Evolutionary conservation across 306 rosid genomes (phyloP), one percentile per base, ranked within the genome.

Genomic region (Rubus parviflorus): DNA sequence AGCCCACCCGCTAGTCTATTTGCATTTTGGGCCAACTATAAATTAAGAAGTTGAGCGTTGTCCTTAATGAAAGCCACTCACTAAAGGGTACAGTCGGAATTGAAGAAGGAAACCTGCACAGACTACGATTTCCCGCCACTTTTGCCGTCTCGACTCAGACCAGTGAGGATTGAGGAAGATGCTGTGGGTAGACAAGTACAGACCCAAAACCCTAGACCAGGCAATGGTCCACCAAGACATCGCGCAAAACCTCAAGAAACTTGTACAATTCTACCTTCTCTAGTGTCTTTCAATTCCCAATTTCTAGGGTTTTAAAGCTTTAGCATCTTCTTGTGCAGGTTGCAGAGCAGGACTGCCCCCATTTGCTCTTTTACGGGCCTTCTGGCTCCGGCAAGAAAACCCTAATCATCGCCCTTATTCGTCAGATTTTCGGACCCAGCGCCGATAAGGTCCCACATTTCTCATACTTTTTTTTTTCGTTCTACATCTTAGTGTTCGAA

Each of bases 341-440:
- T 1, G 82, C 83, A 7, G 99, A 95, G 86, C 94, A 91, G 79
- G 99, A 95, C 67, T 95, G 97, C 75, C 97, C 99, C 23, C 99
- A 95, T 90, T 87, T 95, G 85, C 89, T 95, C 30, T 95, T 95
- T 83, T 90, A 92, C 79, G 97, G 99, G 20, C 97, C 99, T 7
- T 79, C 99, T 12, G 97, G 99, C 16, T 89, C 99, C 40, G 97
- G 99, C 86, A 95, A 95, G 89, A 95, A 95, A 91, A 92, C 99
- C 93, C 91, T 92, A 82, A 86, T 95, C 79, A 88, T 95, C 91
- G 96, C 96, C 54, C 88, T 95, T 72, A 83, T 95, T 22, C 91
- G 99, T 9, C 97, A 95, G 90, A 90, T 95, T 84, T 95, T 92
- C 41, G 99, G 99, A 38, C 75, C 93, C 17, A 80, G 89, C 72